Percentiles rank a stretch among this genome's conserved stretches.
Evolutionary conservation across 306 rosid species (phyloP).

Genomic region (Abrus pulchellus): DNA sequence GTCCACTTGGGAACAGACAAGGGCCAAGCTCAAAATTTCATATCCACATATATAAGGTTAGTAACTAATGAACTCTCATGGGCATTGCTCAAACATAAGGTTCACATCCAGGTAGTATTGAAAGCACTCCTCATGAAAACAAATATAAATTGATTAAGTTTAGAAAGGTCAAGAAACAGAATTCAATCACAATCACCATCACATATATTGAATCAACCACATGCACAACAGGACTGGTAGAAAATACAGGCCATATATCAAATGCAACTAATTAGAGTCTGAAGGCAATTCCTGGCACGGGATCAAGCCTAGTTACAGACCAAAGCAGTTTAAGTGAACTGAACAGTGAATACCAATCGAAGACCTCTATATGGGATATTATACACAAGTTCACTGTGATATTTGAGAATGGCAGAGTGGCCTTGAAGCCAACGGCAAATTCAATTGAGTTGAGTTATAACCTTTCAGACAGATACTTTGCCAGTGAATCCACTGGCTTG

Average conservation of each 20-base stretch:
- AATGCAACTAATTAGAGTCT: background rate
- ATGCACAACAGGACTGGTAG: background rate
- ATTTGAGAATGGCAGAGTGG: conserved; percentile 63
- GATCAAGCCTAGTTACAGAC: conserved; percentile 12
- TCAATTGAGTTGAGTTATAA: conserved; percentile 49
- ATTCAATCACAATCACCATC: background rate
- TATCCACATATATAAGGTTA: too few relatives aligned
- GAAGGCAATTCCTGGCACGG: background rate
- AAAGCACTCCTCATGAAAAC: too few relatives aligned
- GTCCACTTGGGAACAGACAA: too few relatives aligned
- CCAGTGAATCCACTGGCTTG: conserved; percentile 75
- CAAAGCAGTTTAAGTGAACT: conserved; percentile 11
- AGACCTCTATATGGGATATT: background rate
- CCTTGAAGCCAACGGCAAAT: conserved; percentile 51
- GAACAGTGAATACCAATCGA: too few relatives aligned
- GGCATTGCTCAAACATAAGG: background rate
- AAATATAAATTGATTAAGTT: too few relatives aligned
- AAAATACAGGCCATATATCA: background rate
- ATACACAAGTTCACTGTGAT: conserved; percentile 3
- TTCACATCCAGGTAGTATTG: too few relatives aligned
- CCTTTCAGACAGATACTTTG: conserved; percentile 66
- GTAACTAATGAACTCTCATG: too few relatives aligned
- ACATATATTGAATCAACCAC: background rate
- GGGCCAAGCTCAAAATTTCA: too few relatives aligned
- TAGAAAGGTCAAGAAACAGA: background rate